Conservation (phyloP, 2,329 filamentous ascomycete genomes). For the Elsinoe arachidis region DNA sequence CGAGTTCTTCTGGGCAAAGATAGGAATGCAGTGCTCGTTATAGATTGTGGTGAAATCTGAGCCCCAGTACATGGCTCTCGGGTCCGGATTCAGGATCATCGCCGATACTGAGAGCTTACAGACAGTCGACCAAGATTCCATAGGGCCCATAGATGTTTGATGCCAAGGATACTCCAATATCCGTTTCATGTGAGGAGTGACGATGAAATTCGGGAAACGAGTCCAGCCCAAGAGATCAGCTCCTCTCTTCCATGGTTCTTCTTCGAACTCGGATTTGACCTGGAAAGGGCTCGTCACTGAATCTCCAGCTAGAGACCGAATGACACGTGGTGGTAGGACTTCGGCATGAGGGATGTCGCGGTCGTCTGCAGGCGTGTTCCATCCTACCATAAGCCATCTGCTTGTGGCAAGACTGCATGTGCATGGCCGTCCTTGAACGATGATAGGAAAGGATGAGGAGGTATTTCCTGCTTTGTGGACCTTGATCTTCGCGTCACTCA, state of each 20-base stretch:
- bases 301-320: background rate
- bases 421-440: conserved; percentile 5
- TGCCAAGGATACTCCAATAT: conserved; percentile 5
- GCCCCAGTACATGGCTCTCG: conserved; percentile 22
- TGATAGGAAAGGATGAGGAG: background rate
- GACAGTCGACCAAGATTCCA: background rate
- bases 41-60: conserved; percentile 25
- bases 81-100: conserved; percentile 8
- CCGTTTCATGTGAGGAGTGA: conserved; percentile 5
- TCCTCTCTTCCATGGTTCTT: background rate
- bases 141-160: conserved; percentile 2
- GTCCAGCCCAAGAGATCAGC: conserved; percentile 5
- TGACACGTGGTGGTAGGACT: background rate
- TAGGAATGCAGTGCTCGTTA: conserved; percentile 23
- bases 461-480: background rate
- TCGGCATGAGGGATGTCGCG: background rate
- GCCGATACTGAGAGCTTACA: conserved; percentile 8
- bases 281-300: background rate
- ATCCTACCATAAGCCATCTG: conserved; percentile 4
- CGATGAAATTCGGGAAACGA: background rate
- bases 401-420: background rate
- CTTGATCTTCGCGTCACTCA: conserved; percentile 2
- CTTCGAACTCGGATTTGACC: background rate
- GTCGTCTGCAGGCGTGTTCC: conserved; percentile 5
- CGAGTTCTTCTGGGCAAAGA: conserved; percentile 23